phyloP scores from a whole-genome alignment of 2,329 filamentous ascomycete genomes.

The Fusarium sp. region DNA sequence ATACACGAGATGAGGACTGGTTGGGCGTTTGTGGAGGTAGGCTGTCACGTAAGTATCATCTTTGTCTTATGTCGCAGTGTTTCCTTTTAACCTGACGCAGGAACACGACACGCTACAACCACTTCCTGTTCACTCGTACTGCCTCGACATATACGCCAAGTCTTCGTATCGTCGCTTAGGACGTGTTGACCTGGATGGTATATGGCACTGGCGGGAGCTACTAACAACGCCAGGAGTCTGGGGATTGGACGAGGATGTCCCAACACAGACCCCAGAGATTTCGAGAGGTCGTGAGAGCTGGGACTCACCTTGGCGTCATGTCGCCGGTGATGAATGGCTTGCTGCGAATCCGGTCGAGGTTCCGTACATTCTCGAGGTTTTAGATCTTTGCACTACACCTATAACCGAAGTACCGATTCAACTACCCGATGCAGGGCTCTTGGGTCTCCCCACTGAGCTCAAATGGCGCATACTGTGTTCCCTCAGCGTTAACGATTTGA shows the following conservation, averaged over 20 bases:
- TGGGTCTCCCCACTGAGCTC: neutral
- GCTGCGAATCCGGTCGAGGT: conserved; percentile 3
- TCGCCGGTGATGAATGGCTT: conserved; percentile 1
- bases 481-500: rapidly evolving
- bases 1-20: neutral
- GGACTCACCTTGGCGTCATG: neutral
- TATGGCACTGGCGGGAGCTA: conserved; percentile 18
- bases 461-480: neutral
- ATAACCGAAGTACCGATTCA: rapidly evolving
- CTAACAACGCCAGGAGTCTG: neutral
- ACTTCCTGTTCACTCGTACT: conserved; percentile 5
- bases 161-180: neutral
- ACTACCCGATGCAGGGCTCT: neutral
- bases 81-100: neutral
- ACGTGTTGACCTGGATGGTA: neutral
- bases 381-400: neutral
- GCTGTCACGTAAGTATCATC: neutral
- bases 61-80: rapidly evolving
- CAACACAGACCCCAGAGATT: rapidly evolving
- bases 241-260: neutral
- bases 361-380: rapidly evolving
- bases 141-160: conserved; percentile 9
- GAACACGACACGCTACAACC: neutral
- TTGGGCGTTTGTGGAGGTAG: neutral
- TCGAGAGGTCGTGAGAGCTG: neutral